Evolutionary conservation across 768 basidiomycete genomes (phyloP).

Genomic region (Collybia sp.): DNA sequence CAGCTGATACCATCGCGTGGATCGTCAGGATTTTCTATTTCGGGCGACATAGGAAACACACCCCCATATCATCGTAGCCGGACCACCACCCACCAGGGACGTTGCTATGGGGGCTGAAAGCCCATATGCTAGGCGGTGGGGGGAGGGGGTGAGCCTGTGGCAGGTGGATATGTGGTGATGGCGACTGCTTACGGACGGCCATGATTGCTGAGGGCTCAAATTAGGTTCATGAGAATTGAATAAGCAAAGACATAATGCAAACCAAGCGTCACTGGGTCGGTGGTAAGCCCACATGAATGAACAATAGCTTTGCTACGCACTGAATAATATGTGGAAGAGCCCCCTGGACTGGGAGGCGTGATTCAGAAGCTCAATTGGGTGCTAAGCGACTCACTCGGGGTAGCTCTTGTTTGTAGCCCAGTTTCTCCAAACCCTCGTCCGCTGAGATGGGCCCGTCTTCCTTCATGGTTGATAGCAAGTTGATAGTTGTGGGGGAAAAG

Average conservation of each 20-base stretch:
- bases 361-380: not conserved
- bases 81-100: conserved; percentile 48
- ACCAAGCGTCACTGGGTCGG: conserved; percentile 44
- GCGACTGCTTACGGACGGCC: conserved; percentile 61
- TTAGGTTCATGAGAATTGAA: conserved; percentile 1
- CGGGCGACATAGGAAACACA: conserved; percentile 13
- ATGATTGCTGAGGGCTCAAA: conserved; percentile 40
- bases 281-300: not conserved
- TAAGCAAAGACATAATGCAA: conserved; percentile 5
- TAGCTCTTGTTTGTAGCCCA: conserved; percentile 56
- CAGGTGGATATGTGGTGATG: not conserved
- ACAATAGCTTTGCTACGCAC: conserved; percentile 21
- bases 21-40: no score
- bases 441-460: conserved; percentile 3
- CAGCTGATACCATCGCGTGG: conserved; percentile 41
- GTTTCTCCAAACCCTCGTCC: conserved; percentile 35
- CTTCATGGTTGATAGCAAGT: not conserved
- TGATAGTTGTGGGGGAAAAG: not conserved
- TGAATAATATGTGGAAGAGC: conserved; percentile 48
- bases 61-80: conserved; percentile 59
- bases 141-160: not conserved
- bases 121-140: conserved; percentile 37
- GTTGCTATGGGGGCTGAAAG: conserved; percentile 53
- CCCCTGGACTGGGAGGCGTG: conserved; percentile 37
- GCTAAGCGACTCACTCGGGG: conserved; percentile 31